A percentile compares a stretch with the other conserved stretches of the same genome.
Conservation (phyloP, 2,329 filamentous ascomycete species). For the Mycocentrospora acerina region DNA sequence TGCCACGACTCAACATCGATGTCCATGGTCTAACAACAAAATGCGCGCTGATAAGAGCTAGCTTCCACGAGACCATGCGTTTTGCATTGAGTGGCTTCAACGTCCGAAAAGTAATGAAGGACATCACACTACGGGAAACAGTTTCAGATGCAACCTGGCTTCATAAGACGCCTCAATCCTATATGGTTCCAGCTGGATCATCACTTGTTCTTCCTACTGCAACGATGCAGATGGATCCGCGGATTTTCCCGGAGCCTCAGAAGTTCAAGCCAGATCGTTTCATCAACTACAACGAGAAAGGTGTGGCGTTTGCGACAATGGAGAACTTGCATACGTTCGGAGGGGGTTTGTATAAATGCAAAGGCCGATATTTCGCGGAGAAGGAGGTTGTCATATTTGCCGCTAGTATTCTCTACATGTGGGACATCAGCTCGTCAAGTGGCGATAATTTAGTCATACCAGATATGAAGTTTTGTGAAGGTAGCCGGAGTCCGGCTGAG, state of each 20-base stretch:
- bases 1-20: too few relatives aligned
- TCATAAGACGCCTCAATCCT: conserved; percentile 15
- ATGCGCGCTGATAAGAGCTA: too few relatives aligned
- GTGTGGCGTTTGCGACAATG: conserved; percentile 6
- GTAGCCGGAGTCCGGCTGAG: too few relatives aligned
- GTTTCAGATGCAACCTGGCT: conserved; percentile 11
- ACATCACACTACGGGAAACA: too few relatives aligned
- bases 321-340: conserved; percentile 16
- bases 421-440: too few relatives aligned
- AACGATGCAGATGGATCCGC: conserved; percentile 16
- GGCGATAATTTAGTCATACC: too few relatives aligned
- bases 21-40: too few relatives aligned
- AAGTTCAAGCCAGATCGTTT: conserved; percentile 12
- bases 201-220: conserved; percentile 14
- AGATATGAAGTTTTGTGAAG: too few relatives aligned
- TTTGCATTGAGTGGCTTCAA: too few relatives aligned
- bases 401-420: too few relatives aligned
- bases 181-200: conserved; percentile 13
- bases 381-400: conserved; percentile 16
- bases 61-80: too few relatives aligned
- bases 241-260: conserved; percentile 13
- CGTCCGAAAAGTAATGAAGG: too few relatives aligned
- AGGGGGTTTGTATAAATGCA: conserved; percentile 16
- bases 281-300: conserved; percentile 12
- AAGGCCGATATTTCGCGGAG: conserved; percentile 16